Evolutionary conservation across 2,329 filamentous ascomycete species (phyloP).

Genomic region (Rhynchosporium secalis): DNA sequence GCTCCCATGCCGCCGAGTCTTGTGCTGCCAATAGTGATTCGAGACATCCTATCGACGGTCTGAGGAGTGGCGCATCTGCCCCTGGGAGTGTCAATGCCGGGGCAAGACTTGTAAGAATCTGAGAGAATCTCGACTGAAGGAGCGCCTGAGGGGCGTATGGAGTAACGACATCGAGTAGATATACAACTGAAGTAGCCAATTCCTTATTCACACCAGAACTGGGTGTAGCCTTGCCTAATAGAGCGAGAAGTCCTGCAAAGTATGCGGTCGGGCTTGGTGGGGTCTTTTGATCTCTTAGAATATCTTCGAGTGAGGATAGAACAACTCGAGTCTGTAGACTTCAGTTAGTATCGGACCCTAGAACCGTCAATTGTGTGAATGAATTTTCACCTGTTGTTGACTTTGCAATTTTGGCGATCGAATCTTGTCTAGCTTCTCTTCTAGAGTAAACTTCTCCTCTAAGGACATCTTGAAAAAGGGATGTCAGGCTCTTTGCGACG

Average conservation of each 20-base stretch:
- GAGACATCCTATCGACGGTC: constrained; percentile 87
- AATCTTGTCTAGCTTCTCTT: constrained; percentile 96
- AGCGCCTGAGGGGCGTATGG: constrained; percentile 81
- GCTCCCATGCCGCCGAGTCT: constrained; percentile 83
- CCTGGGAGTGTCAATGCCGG: constrained; percentile 78
- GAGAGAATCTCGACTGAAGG: constrained; percentile 90
- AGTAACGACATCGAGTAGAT: constrained; percentile 90
- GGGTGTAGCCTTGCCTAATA: constrained; percentile 76
- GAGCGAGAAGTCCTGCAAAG: constrained; percentile 89
- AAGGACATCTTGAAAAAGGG: constrained; percentile 55
- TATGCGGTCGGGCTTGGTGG: constrained; percentile 85
- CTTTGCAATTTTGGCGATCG: constrained; percentile 94
- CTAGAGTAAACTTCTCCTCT: constrained; percentile 79
- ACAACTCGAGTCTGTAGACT: constrained; percentile 72
- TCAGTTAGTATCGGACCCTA: constrained; percentile 13
- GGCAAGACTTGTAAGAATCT: constrained; percentile 84
- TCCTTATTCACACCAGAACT: constrained; percentile 72
- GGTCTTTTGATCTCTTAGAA: constrained; percentile 82
- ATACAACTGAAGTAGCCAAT: constrained; percentile 82
- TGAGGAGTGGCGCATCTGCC: constrained; percentile 82
- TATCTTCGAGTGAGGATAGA: constrained; percentile 88
- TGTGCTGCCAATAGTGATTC: constrained; percentile 90
- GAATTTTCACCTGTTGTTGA: constrained; percentile 73
- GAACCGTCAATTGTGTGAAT: not conserved
- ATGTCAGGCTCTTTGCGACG: constrained; percentile 35